A percentile compares a stretch with the other conserved stretches of the same genome.
Evolutionary conservation across 257 asterid species (phyloP).

Genomic region (Forsythia suspensa): DNA sequence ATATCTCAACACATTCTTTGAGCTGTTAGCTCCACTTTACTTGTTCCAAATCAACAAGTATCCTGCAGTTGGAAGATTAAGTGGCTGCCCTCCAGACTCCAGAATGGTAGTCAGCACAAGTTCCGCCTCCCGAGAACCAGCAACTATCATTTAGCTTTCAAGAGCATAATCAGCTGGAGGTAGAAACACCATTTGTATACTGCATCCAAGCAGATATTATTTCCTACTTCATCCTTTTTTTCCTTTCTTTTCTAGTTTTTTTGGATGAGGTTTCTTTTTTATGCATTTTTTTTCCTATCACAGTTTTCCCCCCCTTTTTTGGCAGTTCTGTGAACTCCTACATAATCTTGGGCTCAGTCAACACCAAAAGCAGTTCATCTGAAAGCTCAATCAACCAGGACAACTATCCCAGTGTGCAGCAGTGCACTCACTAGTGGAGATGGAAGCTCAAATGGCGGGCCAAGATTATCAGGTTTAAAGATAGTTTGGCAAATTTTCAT

Average conservation of each 20-base stretch:
- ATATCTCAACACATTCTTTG: not conserved
- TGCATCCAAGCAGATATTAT: not conserved
- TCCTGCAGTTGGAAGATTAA: not conserved
- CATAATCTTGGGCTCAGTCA: not conserved
- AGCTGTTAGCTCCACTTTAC: not conserved
- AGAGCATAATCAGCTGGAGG: not conserved
- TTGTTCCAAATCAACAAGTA: not conserved
- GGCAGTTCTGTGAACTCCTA: not conserved
- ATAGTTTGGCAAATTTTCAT: not conserved
- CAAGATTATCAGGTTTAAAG: conserved; percentile 14
- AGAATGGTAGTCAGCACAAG: not conserved
- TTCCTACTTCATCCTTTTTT: not conserved
- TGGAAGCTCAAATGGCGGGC: conserved; percentile 14
- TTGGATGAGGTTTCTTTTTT: not conserved
- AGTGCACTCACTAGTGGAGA: not conserved
- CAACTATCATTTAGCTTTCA: not conserved
- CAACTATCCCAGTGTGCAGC: not conserved
- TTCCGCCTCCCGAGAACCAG: not conserved
- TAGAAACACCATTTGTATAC: not conserved
- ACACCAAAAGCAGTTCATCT: conserved; percentile 10
- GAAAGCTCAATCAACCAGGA: conserved; percentile 14
- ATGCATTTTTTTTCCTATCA: not conserved
- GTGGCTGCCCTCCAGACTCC: not conserved
- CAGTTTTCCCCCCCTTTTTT: not conserved
- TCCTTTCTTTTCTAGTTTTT: not conserved